phyloP scores from a whole-genome alignment of 805 yeast species.

The Saturnispora halmiae region DNA sequence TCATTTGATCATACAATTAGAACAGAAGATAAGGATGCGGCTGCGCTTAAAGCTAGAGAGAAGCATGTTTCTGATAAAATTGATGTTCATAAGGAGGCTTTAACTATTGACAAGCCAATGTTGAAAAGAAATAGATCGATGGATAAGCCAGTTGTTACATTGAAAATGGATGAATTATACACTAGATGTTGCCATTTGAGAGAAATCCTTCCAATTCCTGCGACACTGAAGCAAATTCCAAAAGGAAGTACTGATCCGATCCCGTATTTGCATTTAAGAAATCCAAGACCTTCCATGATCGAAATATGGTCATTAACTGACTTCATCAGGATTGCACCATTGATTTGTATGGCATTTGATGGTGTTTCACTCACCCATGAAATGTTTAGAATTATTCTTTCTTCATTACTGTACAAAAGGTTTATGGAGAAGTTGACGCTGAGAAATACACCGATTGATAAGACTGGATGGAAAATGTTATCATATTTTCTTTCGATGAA shows the following conservation, averaged over 20 bases:
- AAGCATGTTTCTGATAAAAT: slow-evolving; percentile 18
- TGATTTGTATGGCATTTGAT: slow-evolving; percentile 66
- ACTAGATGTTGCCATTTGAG: slow-evolving; percentile 90
- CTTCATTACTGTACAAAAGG: slow-evolving; percentile 58
- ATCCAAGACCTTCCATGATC: slow-evolving; percentile 84
- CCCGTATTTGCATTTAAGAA: slow-evolving; percentile 59
- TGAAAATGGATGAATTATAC: slow-evolving; percentile 61
- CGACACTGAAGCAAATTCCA: slow-evolving; percentile 73
- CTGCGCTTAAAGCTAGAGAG: slow-evolving; percentile 26
- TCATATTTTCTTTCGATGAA: slow-evolving; percentile 68
- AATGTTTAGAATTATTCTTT: slow-evolving; percentile 66
- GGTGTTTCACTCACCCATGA: slow-evolving; percentile 66
- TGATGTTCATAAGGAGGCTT: slow-evolving; percentile 17
- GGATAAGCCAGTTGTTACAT: slow-evolving; percentile 32
- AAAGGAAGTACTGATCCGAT: slow-evolving; percentile 71
- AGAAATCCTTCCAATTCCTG: slow-evolving; percentile 87
- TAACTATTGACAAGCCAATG: slow-evolving; percentile 67
- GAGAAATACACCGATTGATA: slow-evolving; percentile 66
- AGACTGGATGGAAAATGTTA: slow-evolving; percentile 67
- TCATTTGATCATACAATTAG: slow-evolving; percentile 24
- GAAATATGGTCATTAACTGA: slow-evolving; percentile 86
- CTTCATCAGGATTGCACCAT: slow-evolving; percentile 77
- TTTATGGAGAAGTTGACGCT: slow-evolving; percentile 65
- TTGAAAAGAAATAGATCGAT: slow-evolving; percentile 28
- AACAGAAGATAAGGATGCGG: slow-evolving; percentile 23